Conservation (phyloP, 495 filamentous ascomycete species). For the Aspergillus sclerotioniger region DNA sequence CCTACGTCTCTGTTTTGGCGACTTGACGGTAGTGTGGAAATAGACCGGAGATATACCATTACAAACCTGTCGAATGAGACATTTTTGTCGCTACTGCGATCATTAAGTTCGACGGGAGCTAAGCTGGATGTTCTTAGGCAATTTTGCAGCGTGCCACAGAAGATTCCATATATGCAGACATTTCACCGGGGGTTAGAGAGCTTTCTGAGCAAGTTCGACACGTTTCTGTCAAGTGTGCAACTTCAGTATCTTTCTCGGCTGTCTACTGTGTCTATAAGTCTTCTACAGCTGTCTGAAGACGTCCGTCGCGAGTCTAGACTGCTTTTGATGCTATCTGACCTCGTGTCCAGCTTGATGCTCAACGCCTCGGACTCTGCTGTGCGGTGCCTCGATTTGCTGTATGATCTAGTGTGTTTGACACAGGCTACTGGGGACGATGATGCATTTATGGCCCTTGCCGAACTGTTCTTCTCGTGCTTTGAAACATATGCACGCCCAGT, state of each 20-base stretch:
- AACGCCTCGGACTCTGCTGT: constrained; percentile 41
- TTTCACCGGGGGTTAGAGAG: constrained; percentile 50
- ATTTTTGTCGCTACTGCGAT: constrained; percentile 38
- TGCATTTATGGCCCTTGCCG: constrained; percentile 58
- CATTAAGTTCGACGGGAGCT: constrained; percentile 44
- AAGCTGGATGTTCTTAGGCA: constrained; percentile 47
- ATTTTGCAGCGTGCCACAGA: constrained; percentile 40
- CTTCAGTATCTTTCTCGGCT: constrained; percentile 38
- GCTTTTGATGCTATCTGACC: constrained; percentile 52
- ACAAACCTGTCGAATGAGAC: constrained; percentile 38
- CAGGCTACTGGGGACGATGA: constrained; percentile 65
- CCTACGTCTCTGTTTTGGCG: constrained; percentile 67
- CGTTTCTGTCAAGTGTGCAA: constrained; percentile 42
- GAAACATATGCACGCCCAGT: constrained; percentile 79
- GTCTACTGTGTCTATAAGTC: constrained; percentile 39
- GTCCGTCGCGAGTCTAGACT: constrained; percentile 51
- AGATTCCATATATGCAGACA: constrained; percentile 51
- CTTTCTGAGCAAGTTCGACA: constrained; percentile 44
- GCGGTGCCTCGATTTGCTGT: constrained; percentile 71
- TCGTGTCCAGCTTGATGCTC: constrained; percentile 34
- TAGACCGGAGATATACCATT: constrained; percentile 39
- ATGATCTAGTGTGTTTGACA: constrained; percentile 60
- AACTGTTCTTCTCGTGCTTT: constrained; percentile 79
- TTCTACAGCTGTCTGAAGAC: constrained; percentile 63
- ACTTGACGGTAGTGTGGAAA: constrained; percentile 36